Percentiles rank a stretch among this genome's conserved stretches.
Conservation (phyloP, 129 eudicot genomes). For the Rutidosis leptorrhynchoides region DNA sequence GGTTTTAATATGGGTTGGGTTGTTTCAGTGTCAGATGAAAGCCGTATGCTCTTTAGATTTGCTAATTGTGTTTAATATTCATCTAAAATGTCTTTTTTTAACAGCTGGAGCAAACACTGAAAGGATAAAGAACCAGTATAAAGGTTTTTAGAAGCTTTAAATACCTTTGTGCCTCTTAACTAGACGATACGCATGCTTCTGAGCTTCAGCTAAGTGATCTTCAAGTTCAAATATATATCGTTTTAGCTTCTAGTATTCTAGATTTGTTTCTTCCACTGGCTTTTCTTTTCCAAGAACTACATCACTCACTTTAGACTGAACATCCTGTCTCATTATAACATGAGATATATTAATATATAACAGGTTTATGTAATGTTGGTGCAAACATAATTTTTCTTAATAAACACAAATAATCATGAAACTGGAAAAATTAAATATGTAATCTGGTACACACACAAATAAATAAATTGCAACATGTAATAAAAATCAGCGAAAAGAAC, state of each 20-base stretch:
- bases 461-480: not conserved
- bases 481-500: not conserved
- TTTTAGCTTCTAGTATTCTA: slow-evolving; percentile 83
- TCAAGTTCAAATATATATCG: slow-evolving; percentile 87
- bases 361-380: not conserved
- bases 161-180: slow-evolving; percentile 94
- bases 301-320: slow-evolving; percentile 94
- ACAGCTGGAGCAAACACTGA: not conserved
- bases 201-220: slow-evolving; percentile 96
- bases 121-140: not conserved
- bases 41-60: not conserved
- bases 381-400: too few species aligned
- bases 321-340: slow-evolving; percentile 57
- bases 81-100: not conserved
- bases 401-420: not conserved
- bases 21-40: too few species aligned
- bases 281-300: slow-evolving; percentile 96
- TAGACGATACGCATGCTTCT: slow-evolving; percentile 88
- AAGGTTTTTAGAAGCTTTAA: not conserved
- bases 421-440: not conserved
- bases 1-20: too few species aligned
- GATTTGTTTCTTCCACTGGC: slow-evolving; percentile 91
- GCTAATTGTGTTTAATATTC: not conserved
- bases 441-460: slow-evolving; percentile 1
- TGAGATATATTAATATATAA: not conserved